Conservation (phyloP, 225 moss, liverwort and hornwort genomes). For the Sphagnum contortum region DNA sequence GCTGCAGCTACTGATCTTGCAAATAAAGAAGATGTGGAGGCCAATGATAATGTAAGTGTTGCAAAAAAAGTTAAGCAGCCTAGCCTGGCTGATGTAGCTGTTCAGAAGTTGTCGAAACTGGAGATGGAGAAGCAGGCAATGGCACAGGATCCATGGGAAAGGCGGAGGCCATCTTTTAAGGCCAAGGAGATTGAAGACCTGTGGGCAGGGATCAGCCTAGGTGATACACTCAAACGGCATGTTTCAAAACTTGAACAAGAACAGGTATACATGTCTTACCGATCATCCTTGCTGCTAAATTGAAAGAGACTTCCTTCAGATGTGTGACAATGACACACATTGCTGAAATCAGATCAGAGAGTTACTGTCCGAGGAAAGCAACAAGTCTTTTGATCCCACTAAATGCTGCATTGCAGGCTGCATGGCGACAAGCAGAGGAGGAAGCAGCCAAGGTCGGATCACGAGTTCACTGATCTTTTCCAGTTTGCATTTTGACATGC, state of each 20-base stretch:
- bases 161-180: slow-evolving; percentile 20
- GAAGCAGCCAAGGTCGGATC: neutral
- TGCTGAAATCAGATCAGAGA: neutral
- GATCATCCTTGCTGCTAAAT: too few species aligned
- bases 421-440: slow-evolving; percentile 1
- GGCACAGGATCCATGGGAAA: slow-evolving; percentile 17
- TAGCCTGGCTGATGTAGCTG: slow-evolving; percentile 10
- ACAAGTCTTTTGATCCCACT: too few species aligned
- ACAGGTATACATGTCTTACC: slow-evolving; percentile 9
- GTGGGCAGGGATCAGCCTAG: slow-evolving; percentile 28
- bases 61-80: slow-evolving; percentile 8
- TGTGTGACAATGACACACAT: neutral
- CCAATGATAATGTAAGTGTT: neutral
- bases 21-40: neutral
- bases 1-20: too few species aligned
- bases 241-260: slow-evolving; percentile 33
- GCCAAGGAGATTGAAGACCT: slow-evolving; percentile 15
- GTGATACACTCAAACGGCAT: slow-evolving; percentile 23
- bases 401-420: neutral
- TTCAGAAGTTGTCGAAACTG: slow-evolving; percentile 20
- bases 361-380: neutral
- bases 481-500: too few species aligned
- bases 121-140: slow-evolving; percentile 28
- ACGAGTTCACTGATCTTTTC: neutral
- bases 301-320: neutral